phyloP scores from a whole-genome alignment of 1,284 basidiomycete species.

The Stygiomarasmius scandens region DNA sequence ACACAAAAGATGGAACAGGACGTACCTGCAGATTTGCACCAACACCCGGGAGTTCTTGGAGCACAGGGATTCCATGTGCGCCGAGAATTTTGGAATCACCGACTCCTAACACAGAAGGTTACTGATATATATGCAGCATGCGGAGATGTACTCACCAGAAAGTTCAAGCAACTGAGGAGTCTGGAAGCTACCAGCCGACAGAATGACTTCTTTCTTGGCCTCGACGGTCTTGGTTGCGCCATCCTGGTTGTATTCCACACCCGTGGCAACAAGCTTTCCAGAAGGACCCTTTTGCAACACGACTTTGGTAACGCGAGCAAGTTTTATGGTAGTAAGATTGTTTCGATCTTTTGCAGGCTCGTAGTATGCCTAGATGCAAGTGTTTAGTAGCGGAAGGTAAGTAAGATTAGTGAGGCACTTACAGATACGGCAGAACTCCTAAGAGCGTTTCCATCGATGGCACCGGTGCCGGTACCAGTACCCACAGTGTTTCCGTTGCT shows the following conservation, averaged over 20 bases:
- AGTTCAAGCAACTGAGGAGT: constrained; percentile 13
- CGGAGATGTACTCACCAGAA: constrained; percentile 2
- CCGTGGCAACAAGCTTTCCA: constrained; percentile 1
- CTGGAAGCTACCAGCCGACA: constrained; percentile 10
- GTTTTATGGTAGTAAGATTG: constrained; percentile 7
- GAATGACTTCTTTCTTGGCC: constrained; percentile 8
- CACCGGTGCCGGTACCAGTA: too few species aligned
- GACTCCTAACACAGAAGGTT: constrained; percentile 32
- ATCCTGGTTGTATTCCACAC: constrained; percentile 7
- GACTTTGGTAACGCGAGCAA: background rate
- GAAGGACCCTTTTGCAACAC: background rate
- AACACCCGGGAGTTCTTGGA: constrained; percentile 40
- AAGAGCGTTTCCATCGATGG: too few species aligned
- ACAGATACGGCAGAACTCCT: too few species aligned
- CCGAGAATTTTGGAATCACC: constrained; percentile 36
- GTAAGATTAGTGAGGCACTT: background rate
- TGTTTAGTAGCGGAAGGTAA: background rate
- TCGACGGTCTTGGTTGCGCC: background rate
- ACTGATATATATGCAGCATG: background rate
- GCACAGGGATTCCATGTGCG: constrained; percentile 32
- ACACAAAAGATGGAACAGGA: background rate
- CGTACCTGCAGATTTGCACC: constrained; percentile 40
- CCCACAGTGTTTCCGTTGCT: too few species aligned
- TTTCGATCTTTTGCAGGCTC: constrained; percentile 2
- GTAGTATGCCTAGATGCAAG: constrained; percentile 11